phyloP scores from a whole-genome alignment of 108 stramenopile species.

The Discostella stelligeroides region DNA sequence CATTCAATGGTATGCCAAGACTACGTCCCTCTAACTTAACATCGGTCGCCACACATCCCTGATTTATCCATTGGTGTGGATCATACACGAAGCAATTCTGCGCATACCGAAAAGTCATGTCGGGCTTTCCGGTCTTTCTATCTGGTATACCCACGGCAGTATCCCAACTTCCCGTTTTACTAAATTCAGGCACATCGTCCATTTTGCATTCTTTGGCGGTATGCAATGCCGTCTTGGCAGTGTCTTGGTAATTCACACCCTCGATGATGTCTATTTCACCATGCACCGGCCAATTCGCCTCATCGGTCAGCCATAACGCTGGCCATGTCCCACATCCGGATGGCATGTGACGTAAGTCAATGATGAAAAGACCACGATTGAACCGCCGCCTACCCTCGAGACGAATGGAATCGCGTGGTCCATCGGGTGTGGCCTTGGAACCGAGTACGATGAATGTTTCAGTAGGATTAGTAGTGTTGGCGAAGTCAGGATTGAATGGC shows the following conservation, averaged over 20 bases:
- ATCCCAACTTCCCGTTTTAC: conserved; percentile 86
- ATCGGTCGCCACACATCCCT: conserved; percentile 87
- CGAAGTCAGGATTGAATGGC: conserved; percentile 46
- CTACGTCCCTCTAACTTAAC: conserved; percentile 55
- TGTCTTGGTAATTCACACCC: conserved; percentile 77
- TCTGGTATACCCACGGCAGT: conserved; percentile 85
- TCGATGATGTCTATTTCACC: conserved; percentile 93
- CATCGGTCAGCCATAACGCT: conserved; percentile 89
- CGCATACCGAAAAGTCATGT: conserved; percentile 67
- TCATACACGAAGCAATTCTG: conserved; percentile 87
- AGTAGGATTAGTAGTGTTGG: conserved; percentile 13
- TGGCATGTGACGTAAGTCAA: conserved; percentile 81
- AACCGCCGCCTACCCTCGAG: conserved; percentile 79
- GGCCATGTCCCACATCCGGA: conserved; percentile 91
- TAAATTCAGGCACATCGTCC: conserved; percentile 60
- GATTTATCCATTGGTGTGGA: conserved; percentile 92
- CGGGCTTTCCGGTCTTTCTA: conserved; percentile 64
- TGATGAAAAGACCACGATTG: conserved; percentile 84
- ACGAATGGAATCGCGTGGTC: conserved; percentile 80
- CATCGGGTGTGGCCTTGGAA: conserved; percentile 66
- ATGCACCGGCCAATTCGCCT: conserved; percentile 81
- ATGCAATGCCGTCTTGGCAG: conserved; percentile 89
- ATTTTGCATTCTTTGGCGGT: conserved; percentile 49
- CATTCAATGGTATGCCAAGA: conserved; percentile 79
- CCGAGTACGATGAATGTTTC: conserved; percentile 79